Conservation (phyloP, 1,284 basidiomycete genomes). For the Puccinia horiana region DNA sequence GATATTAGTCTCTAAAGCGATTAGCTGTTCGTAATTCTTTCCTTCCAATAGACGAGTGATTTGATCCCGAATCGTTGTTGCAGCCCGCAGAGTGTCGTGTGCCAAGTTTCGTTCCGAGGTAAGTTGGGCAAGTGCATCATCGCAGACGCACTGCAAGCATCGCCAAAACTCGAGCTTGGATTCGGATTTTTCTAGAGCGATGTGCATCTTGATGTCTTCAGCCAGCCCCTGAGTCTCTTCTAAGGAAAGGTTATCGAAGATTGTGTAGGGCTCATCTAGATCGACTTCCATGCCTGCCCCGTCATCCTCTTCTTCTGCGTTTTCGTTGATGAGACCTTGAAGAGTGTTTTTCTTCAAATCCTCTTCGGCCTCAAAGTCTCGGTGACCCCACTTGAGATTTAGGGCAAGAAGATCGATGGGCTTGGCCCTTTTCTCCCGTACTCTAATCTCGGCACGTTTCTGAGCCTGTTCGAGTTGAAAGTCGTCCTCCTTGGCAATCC, state of each 20-base stretch:
- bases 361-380: constrained; percentile 52
- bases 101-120: constrained; percentile 64
- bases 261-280: constrained; percentile 94
- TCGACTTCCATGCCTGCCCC: constrained; percentile 93
- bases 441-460: constrained; percentile 83
- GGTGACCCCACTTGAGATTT: constrained; percentile 74
- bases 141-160: constrained; percentile 96
- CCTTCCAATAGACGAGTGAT: constrained; percentile 72
- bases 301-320: constrained; percentile 68
- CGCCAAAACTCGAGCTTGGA: constrained; percentile 96
- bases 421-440: constrained; percentile 92
- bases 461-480: constrained; percentile 95
- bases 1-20: constrained; percentile 78
- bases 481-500: constrained; percentile 94
- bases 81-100: constrained; percentile 62
- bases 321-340: constrained; percentile 58
- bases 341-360: constrained; percentile 56
- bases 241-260: constrained; percentile 83
- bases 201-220: constrained; percentile 88
- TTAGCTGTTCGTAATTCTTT: constrained; percentile 80
- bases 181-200: constrained; percentile 79
- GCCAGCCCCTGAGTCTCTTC: constrained; percentile 90
- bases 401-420: constrained; percentile 91
- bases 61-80: constrained; percentile 76
- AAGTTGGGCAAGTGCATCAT: constrained; percentile 82